phyloP scores from a whole-genome alignment of 2,329 filamentous ascomycete species.

The Penicillium sp. region DNA sequence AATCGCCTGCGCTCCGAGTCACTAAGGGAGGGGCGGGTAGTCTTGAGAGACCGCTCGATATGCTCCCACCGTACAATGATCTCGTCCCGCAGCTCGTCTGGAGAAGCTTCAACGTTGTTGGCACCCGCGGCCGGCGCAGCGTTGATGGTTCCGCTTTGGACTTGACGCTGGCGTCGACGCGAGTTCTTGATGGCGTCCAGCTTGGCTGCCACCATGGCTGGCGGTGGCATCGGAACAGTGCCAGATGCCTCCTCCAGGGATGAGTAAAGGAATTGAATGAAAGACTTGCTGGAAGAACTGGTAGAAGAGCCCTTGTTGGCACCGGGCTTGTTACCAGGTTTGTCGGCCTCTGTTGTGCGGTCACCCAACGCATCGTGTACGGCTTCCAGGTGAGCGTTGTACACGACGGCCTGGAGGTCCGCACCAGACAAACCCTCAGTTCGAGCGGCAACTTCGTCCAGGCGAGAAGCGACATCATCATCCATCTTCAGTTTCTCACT shows the following conservation, averaged over 20 bases:
- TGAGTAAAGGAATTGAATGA: conserved; percentile 81
- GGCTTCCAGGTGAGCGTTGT: conserved; percentile 93
- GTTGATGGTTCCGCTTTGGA: conserved; percentile 34
- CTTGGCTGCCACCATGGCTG: conserved; percentile 72
- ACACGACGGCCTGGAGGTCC: conserved; percentile 88
- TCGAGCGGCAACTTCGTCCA: conserved; percentile 67
- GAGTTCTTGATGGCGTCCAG: conserved; percentile 70
- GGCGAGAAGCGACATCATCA: conserved; percentile 56
- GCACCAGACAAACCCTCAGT: conserved; percentile 92
- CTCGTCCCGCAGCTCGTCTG: conserved; percentile 50
- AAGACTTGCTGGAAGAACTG: conserved; percentile 42
- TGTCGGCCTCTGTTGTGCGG: conserved; percentile 35
- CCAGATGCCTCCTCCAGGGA: conserved; percentile 48
- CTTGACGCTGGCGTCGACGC: conserved; percentile 57
- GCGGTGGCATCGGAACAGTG: conserved; percentile 62
- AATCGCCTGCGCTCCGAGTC: conserved; percentile 68
- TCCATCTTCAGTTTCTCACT: conserved; percentile 71
- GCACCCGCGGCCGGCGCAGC: conserved; percentile 14
- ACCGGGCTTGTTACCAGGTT: conserved; percentile 31
- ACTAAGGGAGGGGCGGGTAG: conserved; percentile 77
- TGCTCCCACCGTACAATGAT: conserved; percentile 82
- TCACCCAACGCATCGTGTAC: conserved; percentile 85
- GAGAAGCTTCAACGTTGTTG: conserved; percentile 20
- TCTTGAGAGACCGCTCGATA: conserved; percentile 67
- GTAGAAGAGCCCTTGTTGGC: conserved; percentile 27